Evolutionary conservation across 345 rosid genomes (phyloP), one percentile per base, ranked within the genome.

Genomic region (Raphanus raphanistrum): DNA sequence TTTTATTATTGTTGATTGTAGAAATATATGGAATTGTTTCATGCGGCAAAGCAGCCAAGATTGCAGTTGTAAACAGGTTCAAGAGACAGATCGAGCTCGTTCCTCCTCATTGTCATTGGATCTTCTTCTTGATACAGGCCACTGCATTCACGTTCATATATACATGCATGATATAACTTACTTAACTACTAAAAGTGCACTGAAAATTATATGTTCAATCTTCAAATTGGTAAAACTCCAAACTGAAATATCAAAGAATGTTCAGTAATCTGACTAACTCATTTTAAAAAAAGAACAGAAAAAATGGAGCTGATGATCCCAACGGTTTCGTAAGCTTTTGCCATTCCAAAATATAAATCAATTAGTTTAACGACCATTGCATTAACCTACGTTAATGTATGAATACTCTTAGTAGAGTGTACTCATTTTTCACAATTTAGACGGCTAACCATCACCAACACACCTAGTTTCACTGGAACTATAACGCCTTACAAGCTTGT

Each of bases 21-120:
- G 4, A 50, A 13, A 32, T 36, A 66, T 21, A 66, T 25, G 68
- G 52, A 66, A 67, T 9, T 72, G 16, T 43, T 72, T 86, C 77
- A 84, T 67, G 84, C 58, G 50, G 85, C 79, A 33, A 84, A 88
- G 86, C 90, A 86, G 74, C 89, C 92, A 13, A 87, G 86, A 75
- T 86, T 82, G 78, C 85, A 80, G 7, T 86, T 70, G 72, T 83
- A 85, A 59, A 86, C 70, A 1, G 88, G 92, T 62, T 90, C 90
- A 65, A 90, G 85, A 2, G 91, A 84, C 11, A 88, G 91, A 32
- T 87, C 90, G 3, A 90, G 92, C 55, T 86, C 89, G 50, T 86
- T 88, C 85, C 90, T 86, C 83, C 92, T 84, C 75, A 70, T 77
- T 26, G 84, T 90, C 74, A 81, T 72, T 55, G 78, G 78, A 71